These are phyloP conservation scores for Graphium sp. DNA, from an alignment of 2,329 filamentous ascomycete genomes.

Conservation along the genomic window DNA sequence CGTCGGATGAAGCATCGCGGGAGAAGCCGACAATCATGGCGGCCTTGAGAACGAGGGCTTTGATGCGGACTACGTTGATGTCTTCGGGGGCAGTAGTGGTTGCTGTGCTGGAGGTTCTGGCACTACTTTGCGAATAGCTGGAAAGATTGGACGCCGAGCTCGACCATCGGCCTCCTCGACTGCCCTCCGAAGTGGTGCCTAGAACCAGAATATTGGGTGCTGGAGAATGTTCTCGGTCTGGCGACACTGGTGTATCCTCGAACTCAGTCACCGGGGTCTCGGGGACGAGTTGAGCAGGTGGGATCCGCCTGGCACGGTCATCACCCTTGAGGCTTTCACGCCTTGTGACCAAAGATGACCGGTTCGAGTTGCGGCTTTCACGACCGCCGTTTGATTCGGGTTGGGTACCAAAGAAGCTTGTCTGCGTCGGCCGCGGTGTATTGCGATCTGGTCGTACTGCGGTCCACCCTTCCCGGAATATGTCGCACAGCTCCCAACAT, in stretches of 20 bases:
- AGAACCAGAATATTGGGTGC: conserved; percentile 81
- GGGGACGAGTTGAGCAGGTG: conserved; percentile 32
- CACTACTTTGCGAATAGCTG: conserved; percentile 57
- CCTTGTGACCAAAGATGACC: conserved; percentile 32
- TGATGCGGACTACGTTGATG: conserved; percentile 59
- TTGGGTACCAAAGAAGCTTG: conserved; percentile 45
- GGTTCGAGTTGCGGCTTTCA: conserved; percentile 31
- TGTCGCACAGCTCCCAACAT: conserved; percentile 87
- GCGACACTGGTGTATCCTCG: conserved; percentile 74
- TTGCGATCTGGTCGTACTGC: conserved; percentile 73
- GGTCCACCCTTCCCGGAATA: conserved; percentile 86
- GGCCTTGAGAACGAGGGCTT: conserved; percentile 66
- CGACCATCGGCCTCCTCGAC: conserved; percentile 59
- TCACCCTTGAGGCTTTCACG: conserved; percentile 37
- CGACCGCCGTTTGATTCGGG: conserved; percentile 29
- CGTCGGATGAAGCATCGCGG: conserved; percentile 32
- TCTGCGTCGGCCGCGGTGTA: conserved; percentile 68
- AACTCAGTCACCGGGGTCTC: conserved; percentile 94
- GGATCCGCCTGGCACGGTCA: conserved; percentile 17
- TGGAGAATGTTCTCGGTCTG: conserved; percentile 56
- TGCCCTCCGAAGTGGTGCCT: conserved; percentile 44
- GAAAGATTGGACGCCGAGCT: conserved; percentile 67
- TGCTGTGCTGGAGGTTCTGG: conserved; percentile 51
- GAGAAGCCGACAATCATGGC: conserved; percentile 73
- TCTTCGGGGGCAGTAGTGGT: conserved; percentile 61